Base-by-base conservation (phyloP, 2,329 filamentous ascomycete genomes). In the Calonectria hawksworthii region DNA sequence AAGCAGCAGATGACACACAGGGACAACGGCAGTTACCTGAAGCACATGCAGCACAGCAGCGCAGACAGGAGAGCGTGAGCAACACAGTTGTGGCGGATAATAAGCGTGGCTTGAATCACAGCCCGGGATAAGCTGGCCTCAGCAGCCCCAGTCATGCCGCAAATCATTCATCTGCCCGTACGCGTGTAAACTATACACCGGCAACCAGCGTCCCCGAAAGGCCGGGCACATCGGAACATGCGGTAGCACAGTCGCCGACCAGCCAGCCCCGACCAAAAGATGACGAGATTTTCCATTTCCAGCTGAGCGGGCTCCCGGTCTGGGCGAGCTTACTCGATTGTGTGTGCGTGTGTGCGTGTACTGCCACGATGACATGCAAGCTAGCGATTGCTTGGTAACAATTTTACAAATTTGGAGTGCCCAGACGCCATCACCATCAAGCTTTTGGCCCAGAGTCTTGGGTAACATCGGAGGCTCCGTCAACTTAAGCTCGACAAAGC, bases 391-490 rank as follows among this genome's bases (percentile, higher is more conserved):
- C 44, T 47, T 47, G 44, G 44, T 11, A 23, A 23, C n/a, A 47
- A 47, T 47, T 23, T 47, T 41, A 28, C 34, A 26, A 28, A 23
- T 18, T 21, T 14, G 23, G n/a, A n/a, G 23, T 63, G 56, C 56
- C 56, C 56, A 63, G 56, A 8, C 56, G 56, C 56, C 56, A 28
- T 63, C 23, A n/a, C 16, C 14, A 21, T 41, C 34, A 63, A 63
- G 56, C 56, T 63, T 63, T 63, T 34, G 36, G 26, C 23, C 26
- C 34, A 38, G 38, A 5, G n/a, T 18, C 34, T 63, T 63, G 56
- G 56, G 56, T 63, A 3, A 28, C 56, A 63, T 63, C 56, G 56
- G 56, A 41, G n/a, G 36, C 56, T 63, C 56, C 56, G 34, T 63
- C 7, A n/a, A 41, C n/a, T 41, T 63, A 38, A 13, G 14, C 34